Evolutionary conservation across 1,139 yeast genomes (phyloP).

Genomic region (Lodderomyces metapsilosis): DNA sequence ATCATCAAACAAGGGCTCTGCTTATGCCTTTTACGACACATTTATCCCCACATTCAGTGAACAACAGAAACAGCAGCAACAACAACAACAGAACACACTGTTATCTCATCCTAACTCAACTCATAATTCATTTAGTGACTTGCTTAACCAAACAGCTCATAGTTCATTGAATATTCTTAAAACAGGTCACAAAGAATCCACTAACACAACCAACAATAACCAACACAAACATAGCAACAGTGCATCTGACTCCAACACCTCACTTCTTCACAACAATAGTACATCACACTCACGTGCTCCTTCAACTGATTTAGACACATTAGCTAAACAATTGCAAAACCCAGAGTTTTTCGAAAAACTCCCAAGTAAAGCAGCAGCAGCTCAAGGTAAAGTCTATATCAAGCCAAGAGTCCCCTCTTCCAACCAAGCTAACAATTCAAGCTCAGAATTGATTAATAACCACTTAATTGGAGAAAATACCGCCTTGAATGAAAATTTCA

Average conservation of each 20-base stretch:
- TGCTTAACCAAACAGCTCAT: slow-evolving; percentile 3
- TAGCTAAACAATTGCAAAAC: slow-evolving; percentile 41
- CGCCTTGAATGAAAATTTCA: slow-evolving; percentile 37
- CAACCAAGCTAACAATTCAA: slow-evolving; percentile 20
- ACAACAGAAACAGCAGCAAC: slow-evolving; percentile 1
- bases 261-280: slow-evolving; percentile 2
- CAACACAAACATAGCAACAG: slow-evolving; percentile 5
- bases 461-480: slow-evolving; percentile 20
- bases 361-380: slow-evolving; percentile 33
- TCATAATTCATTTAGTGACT: slow-evolving; percentile 8
- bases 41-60: slow-evolving; percentile 39
- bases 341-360: slow-evolving; percentile 41
- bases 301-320: slow-evolving; percentile 26
- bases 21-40: slow-evolving; percentile 45
- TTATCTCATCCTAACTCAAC: slow-evolving; percentile 4
- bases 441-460: slow-evolving; percentile 22
- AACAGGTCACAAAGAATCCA: neutral
- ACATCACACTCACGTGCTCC: slow-evolving; percentile 13
- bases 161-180: slow-evolving; percentile 1
- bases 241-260: slow-evolving; percentile 6
- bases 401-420: slow-evolving; percentile 14
- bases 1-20: slow-evolving; percentile 16
- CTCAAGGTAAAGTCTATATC: slow-evolving; percentile 16
- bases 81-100: slow-evolving; percentile 3
- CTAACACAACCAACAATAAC: neutral